Percentiles rank a stretch among this genome's conserved stretches.
Evolutionary conservation across 2,329 filamentous ascomycete genomes (phyloP).

Genomic region (Fusarium napiforme): DNA sequence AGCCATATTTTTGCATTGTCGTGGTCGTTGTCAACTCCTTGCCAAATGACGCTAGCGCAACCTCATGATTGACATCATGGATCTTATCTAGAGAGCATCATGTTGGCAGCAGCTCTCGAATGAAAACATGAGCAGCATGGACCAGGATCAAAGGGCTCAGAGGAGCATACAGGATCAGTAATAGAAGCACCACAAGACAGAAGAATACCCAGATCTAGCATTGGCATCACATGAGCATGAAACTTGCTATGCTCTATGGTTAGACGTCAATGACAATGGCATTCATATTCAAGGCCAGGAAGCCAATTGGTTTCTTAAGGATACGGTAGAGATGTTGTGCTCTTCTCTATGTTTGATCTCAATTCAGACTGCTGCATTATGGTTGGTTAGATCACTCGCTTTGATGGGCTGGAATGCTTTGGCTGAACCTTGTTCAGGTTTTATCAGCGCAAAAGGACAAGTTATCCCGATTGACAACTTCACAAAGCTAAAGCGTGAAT

Average conservation of each 20-base stretch:
- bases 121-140: accelerated
- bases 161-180: accelerated
- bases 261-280: accelerated
- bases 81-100: accelerated
- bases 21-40: accelerated
- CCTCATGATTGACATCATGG: accelerated
- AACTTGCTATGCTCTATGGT: accelerated
- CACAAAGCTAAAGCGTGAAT: too few species aligned
- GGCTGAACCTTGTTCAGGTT: too few species aligned
- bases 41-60: too few species aligned
- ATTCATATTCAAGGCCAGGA: too few species aligned
- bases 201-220: accelerated
- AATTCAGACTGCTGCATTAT: too few species aligned
- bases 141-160: accelerated
- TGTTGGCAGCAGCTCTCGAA: accelerated
- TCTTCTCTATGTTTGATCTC: accelerated
- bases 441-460: too few species aligned
- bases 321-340: accelerated
- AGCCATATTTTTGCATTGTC: accelerated
- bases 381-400: too few species aligned
- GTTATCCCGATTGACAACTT: too few species aligned
- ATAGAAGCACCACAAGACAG: not conserved
- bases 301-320: accelerated
- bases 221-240: accelerated
- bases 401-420: too few species aligned